Conservation (phyloP, 768 basidiomycete species). For the Rhodosporidiobolus odoratus region DNA sequence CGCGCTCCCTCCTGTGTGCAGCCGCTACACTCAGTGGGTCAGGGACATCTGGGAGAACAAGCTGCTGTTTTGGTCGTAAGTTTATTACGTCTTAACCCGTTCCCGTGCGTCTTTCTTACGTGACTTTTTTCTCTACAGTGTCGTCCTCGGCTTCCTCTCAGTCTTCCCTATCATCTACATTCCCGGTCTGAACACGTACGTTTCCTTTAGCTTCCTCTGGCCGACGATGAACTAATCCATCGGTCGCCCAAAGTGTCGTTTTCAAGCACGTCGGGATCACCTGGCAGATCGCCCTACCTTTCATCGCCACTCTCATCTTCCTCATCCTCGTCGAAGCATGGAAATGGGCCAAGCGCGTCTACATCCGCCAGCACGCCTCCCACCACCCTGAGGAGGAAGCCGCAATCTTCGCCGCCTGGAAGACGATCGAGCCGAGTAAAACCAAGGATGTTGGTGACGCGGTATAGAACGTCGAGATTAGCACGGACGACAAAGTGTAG, state of each 20-base stretch:
- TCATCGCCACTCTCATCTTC: constrained; percentile 42
- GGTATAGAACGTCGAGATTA: too few species aligned
- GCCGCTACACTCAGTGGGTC: constrained; percentile 21
- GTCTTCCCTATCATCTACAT: constrained; percentile 50
- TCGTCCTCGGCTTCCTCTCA: constrained; percentile 44
- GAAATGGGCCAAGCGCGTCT: constrained; percentile 31
- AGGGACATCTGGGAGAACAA: constrained; percentile 33
- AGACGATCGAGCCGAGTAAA: constrained; percentile 18
- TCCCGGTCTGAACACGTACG: constrained; percentile 19
- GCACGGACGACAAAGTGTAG: too few species aligned
- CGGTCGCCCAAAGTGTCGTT: constrained; percentile 29
- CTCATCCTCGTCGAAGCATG: constrained; percentile 26
- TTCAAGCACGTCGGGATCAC: constrained; percentile 43
- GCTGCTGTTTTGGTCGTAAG: constrained; percentile 31
- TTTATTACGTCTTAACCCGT: not conserved
- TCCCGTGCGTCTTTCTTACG: not conserved
- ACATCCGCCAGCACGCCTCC: constrained; percentile 11
- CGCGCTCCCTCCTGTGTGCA: not conserved
- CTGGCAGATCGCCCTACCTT: constrained; percentile 41
- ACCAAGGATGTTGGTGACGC: constrained; percentile 1
- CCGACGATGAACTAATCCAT: not conserved
- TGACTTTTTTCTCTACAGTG: constrained; percentile 44
- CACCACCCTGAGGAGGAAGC: constrained; percentile 14
- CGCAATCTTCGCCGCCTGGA: constrained; percentile 26
- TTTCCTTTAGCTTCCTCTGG: not conserved